A percentile compares a stretch with the other conserved stretches of the same genome.
These are phyloP conservation scores for Calocera cornea DNA, from an alignment of 768 basidiomycete genomes.

Conservation along the genomic window DNA sequence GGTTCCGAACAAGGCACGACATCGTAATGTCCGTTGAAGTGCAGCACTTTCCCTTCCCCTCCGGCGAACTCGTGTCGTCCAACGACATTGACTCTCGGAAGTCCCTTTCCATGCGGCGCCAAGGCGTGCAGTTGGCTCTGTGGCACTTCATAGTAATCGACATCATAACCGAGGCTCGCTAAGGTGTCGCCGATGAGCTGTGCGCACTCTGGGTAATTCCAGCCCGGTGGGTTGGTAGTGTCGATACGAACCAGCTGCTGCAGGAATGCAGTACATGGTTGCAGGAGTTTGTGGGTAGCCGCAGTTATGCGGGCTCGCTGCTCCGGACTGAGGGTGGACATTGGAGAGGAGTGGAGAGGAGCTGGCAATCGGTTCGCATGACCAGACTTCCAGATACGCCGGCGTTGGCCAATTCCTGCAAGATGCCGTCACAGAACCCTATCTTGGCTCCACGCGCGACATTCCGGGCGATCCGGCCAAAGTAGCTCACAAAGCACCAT, in stretches of 20 bases:
- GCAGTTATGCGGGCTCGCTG: background rate
- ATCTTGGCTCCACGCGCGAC: too few species aligned
- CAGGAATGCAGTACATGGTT: background rate
- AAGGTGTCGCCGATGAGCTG: slow-evolving; percentile 6
- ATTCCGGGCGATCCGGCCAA: too few species aligned
- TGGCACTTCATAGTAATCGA: background rate
- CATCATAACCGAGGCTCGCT: background rate
- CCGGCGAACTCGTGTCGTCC: background rate
- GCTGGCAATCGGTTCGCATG: background rate
- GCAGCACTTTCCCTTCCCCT: background rate
- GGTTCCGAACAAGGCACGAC: slow-evolving; percentile 3
- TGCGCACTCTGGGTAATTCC: slow-evolving; percentile 7
- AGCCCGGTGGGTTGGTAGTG: slow-evolving; percentile 8
- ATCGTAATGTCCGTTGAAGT: slow-evolving; percentile 6
- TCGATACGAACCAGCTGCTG: slow-evolving; percentile 1
- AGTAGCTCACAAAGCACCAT: too few species aligned
- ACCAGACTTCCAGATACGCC: background rate
- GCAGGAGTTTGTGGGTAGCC: background rate
- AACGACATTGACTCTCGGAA: background rate
- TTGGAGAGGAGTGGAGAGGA: background rate
- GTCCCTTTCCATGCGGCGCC: background rate
- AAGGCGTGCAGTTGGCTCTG: background rate
- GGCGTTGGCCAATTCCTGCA: too few species aligned
- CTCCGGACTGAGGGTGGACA: background rate
- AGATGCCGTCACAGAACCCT: too few species aligned